These are phyloP conservation scores for Melastoma candidum DNA, from an alignment of 441 rosid species.

Conservation along the genomic window DNA sequence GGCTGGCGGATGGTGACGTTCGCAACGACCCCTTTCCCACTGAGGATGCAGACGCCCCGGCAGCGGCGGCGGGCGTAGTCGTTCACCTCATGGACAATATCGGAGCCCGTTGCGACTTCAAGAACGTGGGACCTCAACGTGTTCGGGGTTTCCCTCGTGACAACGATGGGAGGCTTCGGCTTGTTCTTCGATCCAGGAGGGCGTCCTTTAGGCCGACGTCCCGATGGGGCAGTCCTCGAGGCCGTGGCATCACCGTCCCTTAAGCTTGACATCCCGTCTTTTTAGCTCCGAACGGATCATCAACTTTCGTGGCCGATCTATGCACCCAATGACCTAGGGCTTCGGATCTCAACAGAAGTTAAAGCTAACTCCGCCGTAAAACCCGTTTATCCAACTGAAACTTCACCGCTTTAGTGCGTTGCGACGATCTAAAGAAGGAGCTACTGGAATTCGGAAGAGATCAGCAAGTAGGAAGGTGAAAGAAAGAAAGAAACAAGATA, in stretches of 20 bases:
- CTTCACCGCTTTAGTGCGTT: no score
- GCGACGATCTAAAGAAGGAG: no score
- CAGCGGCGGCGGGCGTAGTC: slow-evolving; percentile 46
- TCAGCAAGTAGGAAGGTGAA: no score
- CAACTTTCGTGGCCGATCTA: no score
- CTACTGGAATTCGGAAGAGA: no score
- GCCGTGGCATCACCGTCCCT: slow-evolving; percentile 30
- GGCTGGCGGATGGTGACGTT: slow-evolving; percentile 48
- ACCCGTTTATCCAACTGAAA: no score
- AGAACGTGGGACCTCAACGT: slow-evolving; percentile 52
- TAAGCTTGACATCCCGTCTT: slow-evolving; percentile 11
- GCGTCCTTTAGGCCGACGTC: slow-evolving; percentile 55
- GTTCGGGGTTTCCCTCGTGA: slow-evolving; percentile 54
- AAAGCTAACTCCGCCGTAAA: no score
- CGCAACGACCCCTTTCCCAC: slow-evolving; percentile 48
- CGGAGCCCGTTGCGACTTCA: slow-evolving; percentile 42
- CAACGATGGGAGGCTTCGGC: slow-evolving; percentile 47
- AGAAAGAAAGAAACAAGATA: no score
- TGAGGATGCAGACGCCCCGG: slow-evolving; percentile 48
- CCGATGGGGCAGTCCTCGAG: slow-evolving; percentile 14
- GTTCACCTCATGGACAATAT: slow-evolving; percentile 39
- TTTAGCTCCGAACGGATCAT: no score
- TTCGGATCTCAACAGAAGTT: no score
- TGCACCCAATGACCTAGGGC: no score
- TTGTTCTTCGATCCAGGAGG: slow-evolving; percentile 57